Evolutionary conservation across 116 monocot genomes (phyloP).

Genomic region (Thalassia testudinum): DNA sequence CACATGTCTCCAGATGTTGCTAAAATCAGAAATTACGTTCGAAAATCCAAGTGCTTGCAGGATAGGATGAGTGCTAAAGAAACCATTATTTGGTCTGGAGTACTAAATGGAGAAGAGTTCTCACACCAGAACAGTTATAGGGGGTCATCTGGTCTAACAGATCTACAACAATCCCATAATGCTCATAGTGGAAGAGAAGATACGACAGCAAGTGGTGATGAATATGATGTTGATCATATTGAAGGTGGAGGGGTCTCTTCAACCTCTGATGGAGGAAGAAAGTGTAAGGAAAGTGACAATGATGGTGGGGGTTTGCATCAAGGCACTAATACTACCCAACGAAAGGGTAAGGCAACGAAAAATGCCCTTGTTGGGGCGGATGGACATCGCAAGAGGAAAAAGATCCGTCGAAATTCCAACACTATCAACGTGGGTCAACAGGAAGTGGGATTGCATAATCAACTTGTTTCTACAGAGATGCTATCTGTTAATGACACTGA

Average conservation of each 20-base stretch:
- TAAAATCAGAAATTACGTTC: conserved; percentile 52
- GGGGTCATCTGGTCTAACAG: conserved; percentile 41
- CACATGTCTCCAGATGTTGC: conserved; percentile 83
- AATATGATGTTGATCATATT: conserved; percentile 26
- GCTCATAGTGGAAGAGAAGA: conserved; percentile 18
- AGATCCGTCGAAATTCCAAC: conserved; percentile 7
- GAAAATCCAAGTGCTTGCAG: conserved; percentile 83
- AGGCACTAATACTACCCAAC: no score
- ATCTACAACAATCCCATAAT: conserved; percentile 20
- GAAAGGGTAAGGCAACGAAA: no score
- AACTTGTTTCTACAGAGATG: no score
- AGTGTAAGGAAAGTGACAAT: no score
- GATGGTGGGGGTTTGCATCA: no score
- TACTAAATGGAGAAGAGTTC: conserved; percentile 51
- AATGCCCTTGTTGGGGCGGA: no score
- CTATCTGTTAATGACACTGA: conserved; percentile 1
- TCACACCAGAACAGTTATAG: conserved; percentile 16
- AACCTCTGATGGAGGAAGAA: no score
- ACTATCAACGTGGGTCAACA: neutral
- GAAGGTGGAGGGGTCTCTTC: no score
- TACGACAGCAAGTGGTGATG: conserved; percentile 17
- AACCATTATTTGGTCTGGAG: conserved; percentile 64
- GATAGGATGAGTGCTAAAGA: conserved; percentile 90
- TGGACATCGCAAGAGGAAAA: conserved; percentile 19
- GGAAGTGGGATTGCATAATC: no score